phyloP scores from a whole-genome alignment of 2,329 filamentous ascomycete species.

The Talaromyces albobiverticillius region DNA sequence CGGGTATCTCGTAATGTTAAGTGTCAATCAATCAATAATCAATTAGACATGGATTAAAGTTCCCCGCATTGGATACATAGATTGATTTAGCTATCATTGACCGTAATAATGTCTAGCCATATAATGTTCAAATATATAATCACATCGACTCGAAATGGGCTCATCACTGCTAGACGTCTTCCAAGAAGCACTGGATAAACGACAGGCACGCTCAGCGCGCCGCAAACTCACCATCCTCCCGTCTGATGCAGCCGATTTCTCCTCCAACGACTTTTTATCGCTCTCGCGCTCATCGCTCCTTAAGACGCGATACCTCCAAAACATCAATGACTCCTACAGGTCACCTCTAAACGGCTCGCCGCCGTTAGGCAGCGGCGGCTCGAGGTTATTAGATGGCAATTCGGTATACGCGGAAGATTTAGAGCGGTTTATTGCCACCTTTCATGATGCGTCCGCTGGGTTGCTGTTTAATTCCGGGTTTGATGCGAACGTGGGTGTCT shows the following conservation, averaged over 20 bases:
- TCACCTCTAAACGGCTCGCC: not conserved
- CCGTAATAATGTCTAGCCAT: too few relatives aligned
- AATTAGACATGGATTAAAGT: too few relatives aligned
- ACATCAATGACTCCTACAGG: conserved; percentile 4
- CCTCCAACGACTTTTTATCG: conserved; percentile 65
- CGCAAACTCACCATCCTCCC: conserved; percentile 48
- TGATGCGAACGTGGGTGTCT: conserved; percentile 64
- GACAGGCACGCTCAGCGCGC: conserved; percentile 44
- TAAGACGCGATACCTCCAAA: conserved; percentile 5
- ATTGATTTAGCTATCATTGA: too few relatives aligned
- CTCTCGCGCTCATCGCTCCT: conserved; percentile 37
- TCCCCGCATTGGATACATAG: too few relatives aligned
- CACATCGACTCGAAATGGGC: too few relatives aligned
- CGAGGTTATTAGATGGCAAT: conserved; percentile 65
- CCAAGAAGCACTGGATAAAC: conserved; percentile 32
- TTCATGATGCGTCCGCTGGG: conserved; percentile 58
- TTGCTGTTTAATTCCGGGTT: conserved; percentile 65
- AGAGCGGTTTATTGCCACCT: conserved; percentile 57
- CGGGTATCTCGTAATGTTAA: too few relatives aligned
- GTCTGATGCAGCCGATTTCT: conserved; percentile 54
- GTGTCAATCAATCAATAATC: too few relatives aligned
- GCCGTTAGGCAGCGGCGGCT: conserved; percentile 13
- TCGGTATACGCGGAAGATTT: conserved; percentile 58
- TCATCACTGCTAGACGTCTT: conserved; percentile 30
- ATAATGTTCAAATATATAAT: too few relatives aligned